Conservation (phyloP, 2,329 filamentous ascomycete genomes). For the Tothia fuscella region DNA sequence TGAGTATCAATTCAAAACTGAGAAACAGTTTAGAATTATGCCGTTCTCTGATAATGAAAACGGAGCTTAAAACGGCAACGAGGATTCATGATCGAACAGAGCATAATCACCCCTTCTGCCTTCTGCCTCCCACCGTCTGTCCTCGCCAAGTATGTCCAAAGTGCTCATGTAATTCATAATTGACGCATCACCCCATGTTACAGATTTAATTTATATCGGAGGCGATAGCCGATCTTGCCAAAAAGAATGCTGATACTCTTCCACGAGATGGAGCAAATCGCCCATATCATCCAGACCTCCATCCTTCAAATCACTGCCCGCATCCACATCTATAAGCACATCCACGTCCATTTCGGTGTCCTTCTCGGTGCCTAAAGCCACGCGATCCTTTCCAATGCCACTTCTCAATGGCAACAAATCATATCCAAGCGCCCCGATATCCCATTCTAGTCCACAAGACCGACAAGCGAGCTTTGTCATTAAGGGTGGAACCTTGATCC, state of each 20-base stretch:
- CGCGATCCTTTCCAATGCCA: not conserved
- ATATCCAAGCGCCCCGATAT: slow-evolving; percentile 27
- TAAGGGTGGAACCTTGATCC: slow-evolving; percentile 14
- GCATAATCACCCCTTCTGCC: too few relatives aligned
- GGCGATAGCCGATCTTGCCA: not conserved
- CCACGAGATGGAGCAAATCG: slow-evolving; percentile 6
- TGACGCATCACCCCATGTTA: too few relatives aligned
- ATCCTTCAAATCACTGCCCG: not conserved
- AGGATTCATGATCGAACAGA: too few relatives aligned
- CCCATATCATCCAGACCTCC: slow-evolving; percentile 1
- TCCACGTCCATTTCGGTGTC: not conserved
- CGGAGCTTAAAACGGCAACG: too few relatives aligned
- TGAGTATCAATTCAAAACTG: too few relatives aligned
- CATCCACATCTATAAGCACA: not conserved
- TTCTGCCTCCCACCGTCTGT: too few relatives aligned
- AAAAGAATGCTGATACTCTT: slow-evolving; percentile 3
- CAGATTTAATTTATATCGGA: too few relatives aligned
- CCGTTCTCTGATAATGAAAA: too few relatives aligned
- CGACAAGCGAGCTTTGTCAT: slow-evolving; percentile 19
- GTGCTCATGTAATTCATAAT: too few relatives aligned
- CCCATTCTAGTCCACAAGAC: slow-evolving; percentile 23
- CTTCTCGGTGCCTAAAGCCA: not conserved
- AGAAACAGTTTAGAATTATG: too few relatives aligned
- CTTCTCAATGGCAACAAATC: slow-evolving; percentile 13
- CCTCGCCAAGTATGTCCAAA: too few relatives aligned